Evolutionary conservation across 1,284 basidiomycete species (phyloP).

Genomic region (Rhodotorula sp.): DNA sequence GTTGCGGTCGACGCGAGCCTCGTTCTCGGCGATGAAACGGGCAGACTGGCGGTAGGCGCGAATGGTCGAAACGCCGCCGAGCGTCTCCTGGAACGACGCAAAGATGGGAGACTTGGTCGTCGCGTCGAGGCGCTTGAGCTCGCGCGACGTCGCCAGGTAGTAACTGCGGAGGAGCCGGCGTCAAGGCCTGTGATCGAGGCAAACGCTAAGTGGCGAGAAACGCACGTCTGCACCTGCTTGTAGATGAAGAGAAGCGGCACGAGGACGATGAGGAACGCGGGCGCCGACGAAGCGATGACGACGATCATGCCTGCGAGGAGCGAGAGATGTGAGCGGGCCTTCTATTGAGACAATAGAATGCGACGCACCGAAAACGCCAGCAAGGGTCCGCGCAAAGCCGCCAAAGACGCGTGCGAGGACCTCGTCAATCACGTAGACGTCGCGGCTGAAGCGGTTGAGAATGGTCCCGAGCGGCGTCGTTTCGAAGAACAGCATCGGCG

Average conservation of each 20-base stretch:
- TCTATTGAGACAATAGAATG: background rate
- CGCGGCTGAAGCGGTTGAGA: slow-evolving; percentile 85
- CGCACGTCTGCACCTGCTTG: slow-evolving; percentile 68
- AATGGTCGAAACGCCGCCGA: slow-evolving; percentile 82
- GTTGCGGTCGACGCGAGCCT: slow-evolving; percentile 77
- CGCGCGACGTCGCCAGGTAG: slow-evolving; percentile 74
- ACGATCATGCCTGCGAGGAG: slow-evolving; percentile 61
- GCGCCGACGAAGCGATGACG: slow-evolving; percentile 64
- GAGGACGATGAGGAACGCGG: slow-evolving; percentile 34
- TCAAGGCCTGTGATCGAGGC: slow-evolving; percentile 11
- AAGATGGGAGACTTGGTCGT: slow-evolving; percentile 89
- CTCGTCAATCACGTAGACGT: slow-evolving; percentile 86
- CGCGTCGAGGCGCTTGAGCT: slow-evolving; percentile 81
- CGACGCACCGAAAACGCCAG: slow-evolving; percentile 59
- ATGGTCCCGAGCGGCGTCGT: slow-evolving; percentile 54
- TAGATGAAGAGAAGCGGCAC: slow-evolving; percentile 42
- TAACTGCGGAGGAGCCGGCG: slow-evolving; percentile 58
- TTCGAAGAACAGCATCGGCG: slow-evolving; percentile 82
- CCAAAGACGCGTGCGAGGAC: slow-evolving; percentile 71
- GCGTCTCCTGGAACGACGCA: slow-evolving; percentile 69
- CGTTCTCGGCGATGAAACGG: slow-evolving; percentile 75
- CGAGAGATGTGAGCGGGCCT: background rate
- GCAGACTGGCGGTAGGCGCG: slow-evolving; percentile 65
- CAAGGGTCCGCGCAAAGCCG: slow-evolving; percentile 62
- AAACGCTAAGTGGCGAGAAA: slow-evolving; percentile 7